These are phyloP conservation scores for Penstemon davidsonii DNA, from an alignment of 257 asterid species.

Conservation along the genomic window DNA sequence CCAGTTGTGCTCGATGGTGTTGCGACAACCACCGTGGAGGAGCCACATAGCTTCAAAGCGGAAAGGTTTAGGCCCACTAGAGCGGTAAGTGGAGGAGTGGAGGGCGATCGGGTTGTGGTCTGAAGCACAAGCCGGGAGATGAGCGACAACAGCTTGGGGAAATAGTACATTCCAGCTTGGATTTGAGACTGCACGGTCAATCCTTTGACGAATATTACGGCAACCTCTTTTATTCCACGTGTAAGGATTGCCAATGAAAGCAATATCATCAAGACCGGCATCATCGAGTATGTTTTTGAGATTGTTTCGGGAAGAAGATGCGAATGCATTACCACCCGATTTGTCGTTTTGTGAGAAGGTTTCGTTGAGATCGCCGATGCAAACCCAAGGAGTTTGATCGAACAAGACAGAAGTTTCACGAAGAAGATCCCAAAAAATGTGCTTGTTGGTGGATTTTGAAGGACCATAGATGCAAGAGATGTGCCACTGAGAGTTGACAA, in stretches of 20 bases:
- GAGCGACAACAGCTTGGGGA: background rate
- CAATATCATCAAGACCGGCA: background rate
- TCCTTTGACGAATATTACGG: background rate
- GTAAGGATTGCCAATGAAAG: background rate
- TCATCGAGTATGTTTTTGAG: background rate
- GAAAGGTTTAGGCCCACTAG: background rate
- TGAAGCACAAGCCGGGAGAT: background rate
- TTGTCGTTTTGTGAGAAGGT: background rate
- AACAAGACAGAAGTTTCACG: too few relatives aligned
- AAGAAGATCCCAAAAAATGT: background rate
- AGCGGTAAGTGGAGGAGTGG: background rate
- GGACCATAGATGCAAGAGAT: background rate
- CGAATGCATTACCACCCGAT: background rate
- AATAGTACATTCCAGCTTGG: background rate
- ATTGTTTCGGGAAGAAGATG: background rate
- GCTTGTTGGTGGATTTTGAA: background rate
- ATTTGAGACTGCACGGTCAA: background rate
- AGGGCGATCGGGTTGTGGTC: background rate
- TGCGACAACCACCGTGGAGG: background rate
- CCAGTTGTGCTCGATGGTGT: too few relatives aligned
- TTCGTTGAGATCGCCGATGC: background rate
- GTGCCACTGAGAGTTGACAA: background rate
- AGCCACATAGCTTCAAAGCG: background rate
- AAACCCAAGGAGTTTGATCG: background rate
- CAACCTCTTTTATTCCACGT: background rate